These are phyloP conservation scores for Aspergillus neotritici DNA, from an alignment of 2,329 filamentous ascomycete species.

Conservation along the genomic window DNA sequence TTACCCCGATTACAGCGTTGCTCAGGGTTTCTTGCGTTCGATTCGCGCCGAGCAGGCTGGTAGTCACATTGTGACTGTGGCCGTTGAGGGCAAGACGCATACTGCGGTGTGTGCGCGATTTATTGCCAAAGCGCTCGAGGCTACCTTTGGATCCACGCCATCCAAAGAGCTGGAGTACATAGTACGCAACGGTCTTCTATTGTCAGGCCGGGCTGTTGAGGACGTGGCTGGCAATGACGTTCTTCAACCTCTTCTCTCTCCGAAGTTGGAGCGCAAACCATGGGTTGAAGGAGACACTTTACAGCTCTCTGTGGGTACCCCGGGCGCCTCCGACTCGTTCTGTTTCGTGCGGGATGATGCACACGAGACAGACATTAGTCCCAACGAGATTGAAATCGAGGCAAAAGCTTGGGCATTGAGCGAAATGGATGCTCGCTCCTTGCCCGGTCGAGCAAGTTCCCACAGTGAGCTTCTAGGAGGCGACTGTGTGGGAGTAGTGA, in stretches of 20 bases:
- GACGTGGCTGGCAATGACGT: constrained; percentile 4
- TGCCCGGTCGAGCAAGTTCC: no score
- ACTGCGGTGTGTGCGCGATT: neutral
- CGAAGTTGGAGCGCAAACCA: neutral
- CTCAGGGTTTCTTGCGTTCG: constrained; percentile 9
- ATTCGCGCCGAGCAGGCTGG: constrained; percentile 10
- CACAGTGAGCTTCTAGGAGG: no score
- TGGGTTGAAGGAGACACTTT: constrained; percentile 5
- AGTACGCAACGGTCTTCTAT: constrained; percentile 6
- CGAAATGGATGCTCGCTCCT: no score
- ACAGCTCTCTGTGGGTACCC: no score
- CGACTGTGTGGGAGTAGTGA: no score
- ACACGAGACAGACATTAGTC: no score
- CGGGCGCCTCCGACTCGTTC: no score
- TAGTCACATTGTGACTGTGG: constrained; percentile 4
- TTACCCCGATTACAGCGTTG: constrained; percentile 3
- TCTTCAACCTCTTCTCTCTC: constrained; percentile 1
- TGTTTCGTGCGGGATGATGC: no score
- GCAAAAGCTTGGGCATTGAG: no score
- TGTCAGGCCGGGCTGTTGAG: constrained; percentile 7
- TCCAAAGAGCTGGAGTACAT: constrained; percentile 10
- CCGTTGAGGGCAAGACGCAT: neutral
- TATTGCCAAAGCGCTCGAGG: constrained; percentile 1
- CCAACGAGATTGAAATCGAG: no score
- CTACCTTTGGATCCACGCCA: constrained; percentile 1